A percentile compares a stretch with the other conserved stretches of the same genome.
phyloP scores from a whole-genome alignment of 75 land plant genomes.

The Gnetum montanum region DNA sequence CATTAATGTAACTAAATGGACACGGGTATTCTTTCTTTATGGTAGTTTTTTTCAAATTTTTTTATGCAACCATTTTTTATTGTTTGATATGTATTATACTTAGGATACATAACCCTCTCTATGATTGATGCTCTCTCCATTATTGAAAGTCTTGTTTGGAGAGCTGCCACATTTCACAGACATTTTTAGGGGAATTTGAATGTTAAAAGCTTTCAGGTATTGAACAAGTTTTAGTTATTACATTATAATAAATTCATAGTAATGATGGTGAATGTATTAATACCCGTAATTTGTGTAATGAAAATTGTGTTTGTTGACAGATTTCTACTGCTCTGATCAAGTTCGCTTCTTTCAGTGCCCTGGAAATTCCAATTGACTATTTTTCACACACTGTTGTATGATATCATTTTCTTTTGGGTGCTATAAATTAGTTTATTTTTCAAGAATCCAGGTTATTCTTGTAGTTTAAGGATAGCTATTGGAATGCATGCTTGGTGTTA shows the following conservation, averaged over 20 bases:
- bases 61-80: too few species aligned
- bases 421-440: too few species aligned
- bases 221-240: not conserved
- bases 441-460: too few species aligned
- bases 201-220: conserved; percentile 24
- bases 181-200: conserved; percentile 12
- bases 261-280: not conserved
- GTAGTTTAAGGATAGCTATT: too few species aligned
- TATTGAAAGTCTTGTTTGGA: conserved; percentile 28
- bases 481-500: too few species aligned
- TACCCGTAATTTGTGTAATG: conserved; percentile 1
- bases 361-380: conserved; percentile 12
- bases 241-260: not conserved
- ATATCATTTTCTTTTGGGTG: too few species aligned
- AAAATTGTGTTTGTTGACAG: conserved; percentile 12
- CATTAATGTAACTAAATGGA: conserved; percentile 22
- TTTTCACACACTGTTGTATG: conserved; percentile 23
- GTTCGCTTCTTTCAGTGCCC: conserved; percentile 29
- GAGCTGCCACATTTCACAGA: conserved; percentile 21
- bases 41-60: not conserved
- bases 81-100: not conserved
- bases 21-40: not conserved
- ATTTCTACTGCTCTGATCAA: conserved; percentile 33
- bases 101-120: conserved; percentile 17
- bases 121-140: conserved; percentile 21